Evolutionary conservation across 2,329 filamentous ascomycete species (phyloP).

Genomic region (Cadophora gregata): DNA sequence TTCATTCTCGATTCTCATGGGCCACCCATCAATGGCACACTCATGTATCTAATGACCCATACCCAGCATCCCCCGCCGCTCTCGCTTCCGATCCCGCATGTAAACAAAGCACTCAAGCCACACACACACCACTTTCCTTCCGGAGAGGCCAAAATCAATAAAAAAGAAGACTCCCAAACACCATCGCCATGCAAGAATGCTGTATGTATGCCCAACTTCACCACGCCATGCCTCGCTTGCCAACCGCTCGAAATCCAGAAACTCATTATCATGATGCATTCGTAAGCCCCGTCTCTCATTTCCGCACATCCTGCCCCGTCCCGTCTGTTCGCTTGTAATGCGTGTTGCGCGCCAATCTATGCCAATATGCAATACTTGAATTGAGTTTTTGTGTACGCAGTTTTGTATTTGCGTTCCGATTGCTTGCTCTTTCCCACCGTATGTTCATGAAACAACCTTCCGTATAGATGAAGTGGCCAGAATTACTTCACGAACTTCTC

Average conservation of each 20-base stretch:
- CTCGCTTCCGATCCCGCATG: neutral
- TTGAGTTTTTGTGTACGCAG: constrained; percentile 5
- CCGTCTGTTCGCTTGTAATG: neutral
- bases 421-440: neutral
- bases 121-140: too few relatives aligned
- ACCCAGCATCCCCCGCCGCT: neutral
- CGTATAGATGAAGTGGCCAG: neutral
- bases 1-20: neutral
- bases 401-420: neutral
- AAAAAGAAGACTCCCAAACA: constrained; percentile 16
- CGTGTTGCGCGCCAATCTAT: neutral
- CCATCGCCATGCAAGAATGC: constrained; percentile 16
- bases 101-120: constrained; percentile 4
- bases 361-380: constrained; percentile 6
- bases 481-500: neutral
- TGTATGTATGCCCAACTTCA: constrained; percentile 6
- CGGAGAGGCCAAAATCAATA: neutral
- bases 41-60: neutral
- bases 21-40: neutral
- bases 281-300: neutral
- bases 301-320: neutral
- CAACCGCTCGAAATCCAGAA: constrained; percentile 2
- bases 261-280: constrained; percentile 14
- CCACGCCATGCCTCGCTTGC: neutral
- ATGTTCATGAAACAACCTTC: neutral